Base-by-base conservation (phyloP, 192 early-diverging fungal genomes). In the Hyaloraphidium curvatum region DNA sequence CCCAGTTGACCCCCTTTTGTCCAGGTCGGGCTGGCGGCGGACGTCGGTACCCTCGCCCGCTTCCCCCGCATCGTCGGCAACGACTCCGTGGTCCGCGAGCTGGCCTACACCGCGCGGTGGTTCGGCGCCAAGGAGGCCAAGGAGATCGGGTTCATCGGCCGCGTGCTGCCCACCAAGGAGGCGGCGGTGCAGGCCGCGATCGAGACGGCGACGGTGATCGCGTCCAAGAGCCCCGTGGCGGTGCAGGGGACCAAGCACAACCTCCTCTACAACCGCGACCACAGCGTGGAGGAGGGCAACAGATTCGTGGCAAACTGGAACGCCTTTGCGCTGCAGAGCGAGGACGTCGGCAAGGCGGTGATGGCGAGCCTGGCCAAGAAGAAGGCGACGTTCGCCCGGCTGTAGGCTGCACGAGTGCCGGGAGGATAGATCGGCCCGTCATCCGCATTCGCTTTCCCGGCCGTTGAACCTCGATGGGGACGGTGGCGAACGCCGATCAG, bases 51-150 rank as follows among this genome's bases (percentile, higher is more conserved):
- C 23, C 74, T 98, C 41, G 91, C 95, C 67, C 79, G 94, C 27
- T 69, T 98, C 21, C 90, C 88, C 50, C 93, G 94, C 68, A 72
- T 93, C 3, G 87, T 89, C 41, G 90, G 85, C 23, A 95, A 92
- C 68, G 67, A 78, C 54, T 80, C 80, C 63, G 82, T 84, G 80
- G 82, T 92, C 29, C 84, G 89, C 61, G 94, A 98, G 55, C 63
- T 89, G 11, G 87, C 83, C 60, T 75, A 79, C 31, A 94, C 90
- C 13, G 91, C 76, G 1, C 79, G 90, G 55, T 70, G 68, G 31
- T 75, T 87, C 41, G 33, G 62, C 19, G 74, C 75, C 0, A 58
- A 65, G 9, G 84, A 91, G 57, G 84, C 82, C 0, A 59, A 67
- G 23, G 31, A 53, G 2, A 58, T 72, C 55, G 83, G 83, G 1